Conservation (phyloP, 352 stramenopile genomes). For the Pythium pyrilobum region DNA sequence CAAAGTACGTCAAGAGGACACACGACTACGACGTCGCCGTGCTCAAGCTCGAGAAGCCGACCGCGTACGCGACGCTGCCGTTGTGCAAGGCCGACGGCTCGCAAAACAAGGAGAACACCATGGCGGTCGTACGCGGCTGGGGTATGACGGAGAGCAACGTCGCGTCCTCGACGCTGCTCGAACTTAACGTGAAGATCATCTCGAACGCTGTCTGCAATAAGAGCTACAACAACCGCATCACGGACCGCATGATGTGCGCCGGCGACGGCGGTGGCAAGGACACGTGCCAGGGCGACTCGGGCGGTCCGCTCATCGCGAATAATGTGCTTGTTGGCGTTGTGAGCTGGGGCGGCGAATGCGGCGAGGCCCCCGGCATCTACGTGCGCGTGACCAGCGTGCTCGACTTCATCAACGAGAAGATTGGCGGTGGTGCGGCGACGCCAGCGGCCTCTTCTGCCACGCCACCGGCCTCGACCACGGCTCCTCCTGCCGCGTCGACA, state of each 20-base stretch:
- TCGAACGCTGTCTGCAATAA: conserved; percentile 60
- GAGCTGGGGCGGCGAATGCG: conserved; percentile 58
- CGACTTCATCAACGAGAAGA: conserved; percentile 53
- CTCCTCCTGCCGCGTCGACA: conserved; percentile 6
- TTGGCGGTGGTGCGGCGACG: conserved; percentile 21
- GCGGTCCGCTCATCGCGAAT: conserved; percentile 46
- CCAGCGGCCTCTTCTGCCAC: conserved; percentile 9
- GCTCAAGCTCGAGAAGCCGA: conserved; percentile 48
- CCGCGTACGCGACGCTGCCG: conserved; percentile 23
- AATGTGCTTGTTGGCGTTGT: conserved; percentile 53
- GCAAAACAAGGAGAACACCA: conserved; percentile 42
- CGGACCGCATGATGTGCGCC: conserved; percentile 54
- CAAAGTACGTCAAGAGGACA: conserved; percentile 42
- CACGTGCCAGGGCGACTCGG: conserved; percentile 66
- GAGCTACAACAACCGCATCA: conserved; percentile 49
- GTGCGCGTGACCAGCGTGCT: conserved; percentile 42
- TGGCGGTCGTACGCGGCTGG: conserved; percentile 55
- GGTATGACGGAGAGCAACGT: conserved; percentile 44
- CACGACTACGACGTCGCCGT: conserved; percentile 53
- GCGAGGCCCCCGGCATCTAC: conserved; percentile 50
- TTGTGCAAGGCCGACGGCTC: conserved; percentile 35
- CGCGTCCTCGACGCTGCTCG: conserved; percentile 33
- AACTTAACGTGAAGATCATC: conserved; percentile 54
- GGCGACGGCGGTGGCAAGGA: conserved; percentile 39
- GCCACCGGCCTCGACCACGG: background rate